Base-by-base conservation (phyloP, 495 filamentous ascomycete species). In the Xylaria palmicola region DNA sequence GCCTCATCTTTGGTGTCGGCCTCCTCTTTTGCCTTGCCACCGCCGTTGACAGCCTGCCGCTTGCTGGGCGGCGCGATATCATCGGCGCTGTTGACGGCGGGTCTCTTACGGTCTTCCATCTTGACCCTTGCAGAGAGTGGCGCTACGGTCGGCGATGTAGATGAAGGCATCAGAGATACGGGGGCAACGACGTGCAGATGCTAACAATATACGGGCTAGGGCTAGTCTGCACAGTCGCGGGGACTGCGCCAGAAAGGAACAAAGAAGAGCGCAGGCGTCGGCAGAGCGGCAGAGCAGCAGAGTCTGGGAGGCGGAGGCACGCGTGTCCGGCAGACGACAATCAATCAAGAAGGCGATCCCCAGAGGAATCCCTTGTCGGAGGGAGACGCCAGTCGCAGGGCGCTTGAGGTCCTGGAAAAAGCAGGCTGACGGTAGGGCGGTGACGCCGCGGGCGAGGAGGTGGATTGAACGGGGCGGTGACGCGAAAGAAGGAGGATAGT, bases 31-130 rank as follows among this genome's bases (percentile, higher is more conserved):
- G 84, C 80, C 70, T 89, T 90, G 68, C 75, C 81, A 62, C 83
- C 79, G 67, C 90, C 91, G 78, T 94, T 94, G 19, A 90, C 79
- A 9, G 89, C 89, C 75, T 93, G 91, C 73, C 90, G 87, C 83
- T 96, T 97, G 68, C 82, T 85, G 8, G 91, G 90, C 41, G 92
- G 92, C 59, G 88, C 90, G 62, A 86, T 79, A 50, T 93, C 90
- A 75, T 93, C 91, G 70, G 84, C 77, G 66, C 86, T 88, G 71
- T 80, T 77, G 56, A 85, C 79, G 63, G 91, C 88, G 66, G 90
- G 87, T 85, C 92, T 86, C 82, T 96, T 97, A 85, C 92, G 91
- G 81, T 96, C 91, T 81, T 97, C 92, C 92, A 96, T 96, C 84
- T 92, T 96, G 84, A 87, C 81, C 75, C 79, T 72, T 73, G 75